phyloP scores from a whole-genome alignment of 2,329 filamentous ascomycete genomes.

The Colletotrichum sp. region DNA sequence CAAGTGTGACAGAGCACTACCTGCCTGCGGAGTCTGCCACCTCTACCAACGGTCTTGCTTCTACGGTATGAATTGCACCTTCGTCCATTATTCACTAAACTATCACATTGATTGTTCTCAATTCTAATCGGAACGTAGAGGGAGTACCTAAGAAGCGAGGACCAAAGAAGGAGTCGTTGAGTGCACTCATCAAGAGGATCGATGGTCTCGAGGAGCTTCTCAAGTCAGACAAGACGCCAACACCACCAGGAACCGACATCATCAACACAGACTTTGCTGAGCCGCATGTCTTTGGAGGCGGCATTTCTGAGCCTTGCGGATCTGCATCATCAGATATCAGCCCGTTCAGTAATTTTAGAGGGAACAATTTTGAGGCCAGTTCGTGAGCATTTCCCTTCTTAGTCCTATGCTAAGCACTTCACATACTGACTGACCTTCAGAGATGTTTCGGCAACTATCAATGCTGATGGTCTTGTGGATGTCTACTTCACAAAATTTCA shows the following conservation, averaged over 20 bases:
- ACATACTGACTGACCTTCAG: neutral
- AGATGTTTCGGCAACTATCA: neutral
- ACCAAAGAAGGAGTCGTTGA: conserved; percentile 13
- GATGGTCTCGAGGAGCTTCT: conserved; percentile 18
- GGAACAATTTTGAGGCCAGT: neutral
- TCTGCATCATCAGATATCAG: conserved; percentile 6
- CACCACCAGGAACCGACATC: conserved; percentile 1
- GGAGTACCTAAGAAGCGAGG: conserved; percentile 11
- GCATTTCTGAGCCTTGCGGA: neutral
- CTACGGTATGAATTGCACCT: neutral
- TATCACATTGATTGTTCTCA: neutral
- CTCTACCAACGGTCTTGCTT: conserved; percentile 16
- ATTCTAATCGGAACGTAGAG: neutral
- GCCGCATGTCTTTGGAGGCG: neutral
- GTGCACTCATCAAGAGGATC: conserved; percentile 11
- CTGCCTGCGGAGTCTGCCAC: conserved; percentile 15
- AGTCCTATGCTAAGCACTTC: neutral
- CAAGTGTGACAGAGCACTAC: conserved; percentile 19
- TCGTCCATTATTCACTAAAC: neutral
- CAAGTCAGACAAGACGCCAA: conserved; percentile 12
- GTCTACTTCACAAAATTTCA: conserved; percentile 13
- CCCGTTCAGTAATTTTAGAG: neutral
- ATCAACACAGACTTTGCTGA: neutral
- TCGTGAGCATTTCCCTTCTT: neutral
- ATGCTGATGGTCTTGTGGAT: conserved; percentile 6